Evolutionary conservation across 768 basidiomycete genomes (phyloP).

Genomic region (Kwoniella botswanensis): DNA sequence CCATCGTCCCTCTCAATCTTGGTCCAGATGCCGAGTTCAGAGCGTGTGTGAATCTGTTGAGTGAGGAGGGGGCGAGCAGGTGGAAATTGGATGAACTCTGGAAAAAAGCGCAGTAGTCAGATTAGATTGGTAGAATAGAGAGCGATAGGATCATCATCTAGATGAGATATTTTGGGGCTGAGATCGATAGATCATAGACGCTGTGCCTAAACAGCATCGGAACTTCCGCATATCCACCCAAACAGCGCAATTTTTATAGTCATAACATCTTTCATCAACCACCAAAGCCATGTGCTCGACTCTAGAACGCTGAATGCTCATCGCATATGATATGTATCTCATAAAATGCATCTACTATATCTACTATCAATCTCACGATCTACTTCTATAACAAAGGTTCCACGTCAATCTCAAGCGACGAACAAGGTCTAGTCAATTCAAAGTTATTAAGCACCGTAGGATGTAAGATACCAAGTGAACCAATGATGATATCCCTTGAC

Average conservation of each 20-base stretch:
- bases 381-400: slow-evolving; percentile 79
- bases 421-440: slow-evolving; percentile 93
- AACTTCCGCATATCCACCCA: no score
- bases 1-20: slow-evolving; percentile 29
- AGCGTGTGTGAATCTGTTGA: slow-evolving; percentile 51
- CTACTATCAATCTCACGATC: neutral
- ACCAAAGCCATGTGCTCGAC: no score
- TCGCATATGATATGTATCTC: no score
- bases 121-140: neutral
- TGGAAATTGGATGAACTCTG: slow-evolving; percentile 50
- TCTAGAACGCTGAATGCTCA: no score
- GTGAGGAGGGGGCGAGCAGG: slow-evolving; percentile 44
- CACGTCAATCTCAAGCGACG: slow-evolving; percentile 88
- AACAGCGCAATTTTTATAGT: neutral
- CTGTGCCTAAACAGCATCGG: neutral
- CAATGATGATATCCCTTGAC: slow-evolving; percentile 72
- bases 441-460: slow-evolving; percentile 89
- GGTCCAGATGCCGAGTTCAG: slow-evolving; percentile 4
- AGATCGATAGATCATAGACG: neutral
- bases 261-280: no score
- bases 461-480: slow-evolving; percentile 90
- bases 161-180: no score
- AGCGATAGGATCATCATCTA: neutral
- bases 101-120: slow-evolving; percentile 3
- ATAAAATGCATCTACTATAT: neutral